Evolutionary conservation across 2,329 filamentous ascomycete species (phyloP).

Genomic region (Beauveria brongniartii): DNA sequence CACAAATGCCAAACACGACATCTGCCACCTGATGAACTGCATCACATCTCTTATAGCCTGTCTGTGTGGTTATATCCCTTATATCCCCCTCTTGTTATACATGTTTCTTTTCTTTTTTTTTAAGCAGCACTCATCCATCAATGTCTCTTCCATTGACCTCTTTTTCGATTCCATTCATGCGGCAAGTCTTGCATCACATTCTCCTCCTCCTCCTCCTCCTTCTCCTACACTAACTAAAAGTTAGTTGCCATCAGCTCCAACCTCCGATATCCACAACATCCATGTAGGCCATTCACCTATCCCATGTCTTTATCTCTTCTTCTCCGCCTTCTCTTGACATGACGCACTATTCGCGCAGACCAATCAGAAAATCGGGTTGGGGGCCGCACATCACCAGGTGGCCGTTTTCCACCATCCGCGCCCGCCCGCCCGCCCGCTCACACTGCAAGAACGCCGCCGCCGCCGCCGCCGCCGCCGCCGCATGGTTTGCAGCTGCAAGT

Average conservation of each 20-base stretch:
- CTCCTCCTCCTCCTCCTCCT: too few species aligned
- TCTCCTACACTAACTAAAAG: too few species aligned
- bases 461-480: not conserved
- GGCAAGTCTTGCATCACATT: too few species aligned
- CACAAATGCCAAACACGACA: not conserved
- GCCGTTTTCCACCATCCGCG: not conserved
- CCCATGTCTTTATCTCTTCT: too few species aligned
- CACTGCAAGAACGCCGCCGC: too few species aligned
- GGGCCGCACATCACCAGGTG: not conserved
- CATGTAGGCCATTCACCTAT: too few species aligned
- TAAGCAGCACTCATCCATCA: not conserved
- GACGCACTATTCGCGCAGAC: not conserved
- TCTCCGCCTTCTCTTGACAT: too few species aligned
- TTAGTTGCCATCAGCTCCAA: too few species aligned
- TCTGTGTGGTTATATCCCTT: not conserved
- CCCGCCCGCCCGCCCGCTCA: not conserved
- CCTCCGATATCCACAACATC: too few species aligned
- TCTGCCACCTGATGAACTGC: not conserved
- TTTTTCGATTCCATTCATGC: too few species aligned
- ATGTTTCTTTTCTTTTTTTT: not conserved
- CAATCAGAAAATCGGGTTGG: not conserved
- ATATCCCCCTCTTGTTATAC: not conserved
- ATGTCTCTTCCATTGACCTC: not conserved
- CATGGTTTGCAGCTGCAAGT: slow-evolving; percentile 5
- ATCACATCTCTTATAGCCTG: not conserved